These are phyloP conservation scores for Boletus subparvulus DNA, from an alignment of 768 basidiomycete genomes.

Conservation along the genomic window DNA sequence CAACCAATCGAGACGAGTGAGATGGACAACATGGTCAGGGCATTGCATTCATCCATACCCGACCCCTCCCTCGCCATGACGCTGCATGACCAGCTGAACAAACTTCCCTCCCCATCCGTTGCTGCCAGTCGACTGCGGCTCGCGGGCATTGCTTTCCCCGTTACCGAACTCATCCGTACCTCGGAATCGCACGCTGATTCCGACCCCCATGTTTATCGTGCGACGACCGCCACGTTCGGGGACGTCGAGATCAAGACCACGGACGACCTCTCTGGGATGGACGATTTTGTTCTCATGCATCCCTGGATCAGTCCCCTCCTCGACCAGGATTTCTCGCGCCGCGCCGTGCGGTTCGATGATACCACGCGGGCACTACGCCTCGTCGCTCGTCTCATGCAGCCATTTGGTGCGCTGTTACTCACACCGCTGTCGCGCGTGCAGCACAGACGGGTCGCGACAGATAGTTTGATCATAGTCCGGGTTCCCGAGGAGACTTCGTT, in stretches of 20 bases:
- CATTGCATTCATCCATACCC: too few species aligned
- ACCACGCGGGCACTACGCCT: too few species aligned
- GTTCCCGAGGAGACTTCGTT: not conserved
- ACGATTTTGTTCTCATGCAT: slow-evolving; percentile 4
- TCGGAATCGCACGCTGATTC: too few species aligned
- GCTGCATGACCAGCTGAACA: too few species aligned
- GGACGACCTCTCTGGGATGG: not conserved
- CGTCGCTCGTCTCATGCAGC: not conserved
- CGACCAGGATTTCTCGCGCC: slow-evolving; percentile 1
- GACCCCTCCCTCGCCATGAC: too few species aligned
- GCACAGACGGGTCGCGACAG: not conserved
- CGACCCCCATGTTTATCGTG: not conserved
- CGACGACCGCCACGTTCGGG: not conserved
- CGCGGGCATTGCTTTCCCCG: too few species aligned
- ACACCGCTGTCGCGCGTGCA: not conserved
- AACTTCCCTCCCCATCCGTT: too few species aligned
- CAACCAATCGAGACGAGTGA: too few species aligned
- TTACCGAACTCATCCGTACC: too few species aligned
- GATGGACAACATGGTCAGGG: too few species aligned
- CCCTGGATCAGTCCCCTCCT: slow-evolving; percentile 12
- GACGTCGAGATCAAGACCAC: slow-evolving; percentile 5
- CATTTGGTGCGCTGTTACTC: slow-evolving; percentile 4
- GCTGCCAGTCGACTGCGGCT: too few species aligned
- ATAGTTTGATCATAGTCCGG: not conserved
- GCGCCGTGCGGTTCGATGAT: too few species aligned